These are phyloP conservation scores for Bruguiera gymnorhiza DNA, from an alignment of 345 rosid species.

Conservation along the genomic window DNA sequence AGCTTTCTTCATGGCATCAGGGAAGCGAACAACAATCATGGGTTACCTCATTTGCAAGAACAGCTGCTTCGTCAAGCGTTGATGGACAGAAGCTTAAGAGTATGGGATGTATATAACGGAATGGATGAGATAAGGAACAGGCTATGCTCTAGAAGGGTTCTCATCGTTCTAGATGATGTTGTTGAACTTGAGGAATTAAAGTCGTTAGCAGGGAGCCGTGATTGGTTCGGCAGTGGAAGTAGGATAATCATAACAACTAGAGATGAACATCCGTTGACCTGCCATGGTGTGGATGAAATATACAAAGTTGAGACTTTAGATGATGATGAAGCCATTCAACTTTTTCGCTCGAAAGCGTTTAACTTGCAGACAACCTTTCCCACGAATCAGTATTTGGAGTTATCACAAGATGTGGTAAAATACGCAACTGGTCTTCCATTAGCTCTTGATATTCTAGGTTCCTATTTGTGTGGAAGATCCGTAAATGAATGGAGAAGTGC, in stretches of 20 bases:
- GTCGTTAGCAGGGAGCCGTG: not conserved
- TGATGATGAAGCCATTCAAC: slow-evolving; percentile 10
- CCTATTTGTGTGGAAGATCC: slow-evolving; percentile 7
- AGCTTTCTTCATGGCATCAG: slow-evolving; percentile 26
- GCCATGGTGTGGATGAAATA: not conserved
- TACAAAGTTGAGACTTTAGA: slow-evolving; percentile 13
- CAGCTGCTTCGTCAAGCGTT: slow-evolving; percentile 12
- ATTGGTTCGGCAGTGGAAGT: slow-evolving; percentile 18
- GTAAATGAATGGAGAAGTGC: slow-evolving; percentile 13
- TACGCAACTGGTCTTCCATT: slow-evolving; percentile 8
- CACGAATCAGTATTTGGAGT: not conserved
- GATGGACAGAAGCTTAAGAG: slow-evolving; percentile 5
- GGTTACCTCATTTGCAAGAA: slow-evolving; percentile 17
- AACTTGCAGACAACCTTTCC: not conserved
- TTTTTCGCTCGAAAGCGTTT: slow-evolving; percentile 14
- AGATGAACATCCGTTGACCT: not conserved
- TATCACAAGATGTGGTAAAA: not conserved
- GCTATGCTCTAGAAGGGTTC: not conserved
- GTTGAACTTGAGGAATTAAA: not conserved
- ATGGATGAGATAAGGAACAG: slow-evolving; percentile 2
- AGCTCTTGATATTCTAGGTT: slow-evolving; percentile 18
- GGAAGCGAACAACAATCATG: not conserved
- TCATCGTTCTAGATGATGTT: slow-evolving; percentile 21
- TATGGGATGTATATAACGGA: not conserved
- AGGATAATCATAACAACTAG: slow-evolving; percentile 24